These are phyloP conservation scores for Aspergillus vadensis DNA, from an alignment of 2,329 filamentous ascomycete species.

Conservation along the genomic window DNA sequence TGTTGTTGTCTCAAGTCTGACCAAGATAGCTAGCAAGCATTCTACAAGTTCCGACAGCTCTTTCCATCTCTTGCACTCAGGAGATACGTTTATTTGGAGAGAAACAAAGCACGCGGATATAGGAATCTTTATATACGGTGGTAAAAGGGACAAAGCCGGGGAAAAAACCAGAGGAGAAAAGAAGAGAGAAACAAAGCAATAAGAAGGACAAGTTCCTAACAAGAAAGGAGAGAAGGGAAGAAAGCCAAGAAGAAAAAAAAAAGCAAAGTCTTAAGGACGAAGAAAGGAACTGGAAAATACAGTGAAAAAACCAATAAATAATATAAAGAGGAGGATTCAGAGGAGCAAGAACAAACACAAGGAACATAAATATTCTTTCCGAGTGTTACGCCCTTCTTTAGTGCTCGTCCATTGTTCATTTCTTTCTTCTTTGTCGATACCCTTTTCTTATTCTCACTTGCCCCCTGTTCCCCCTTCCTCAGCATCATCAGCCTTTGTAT, in stretches of 20 bases:
- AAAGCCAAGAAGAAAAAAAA: constrained; percentile 6
- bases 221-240: constrained; percentile 18
- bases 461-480: constrained; percentile 15
- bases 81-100: constrained; percentile 24
- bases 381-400: constrained; percentile 6
- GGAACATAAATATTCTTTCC: constrained; percentile 12
- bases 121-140: constrained; percentile 21
- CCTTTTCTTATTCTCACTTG: constrained; percentile 10
- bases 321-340: too few relatives aligned
- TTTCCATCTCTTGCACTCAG: constrained; percentile 39
- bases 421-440: constrained; percentile 1
- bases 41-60: constrained; percentile 44
- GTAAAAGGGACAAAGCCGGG: constrained; percentile 20
- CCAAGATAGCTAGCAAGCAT: constrained; percentile 51
- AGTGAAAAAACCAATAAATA: constrained; percentile 14
- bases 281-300: constrained; percentile 19
- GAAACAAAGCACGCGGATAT: constrained; percentile 29
- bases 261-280: constrained; percentile 11
- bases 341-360: background rate
- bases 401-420: background rate
- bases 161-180: constrained; percentile 19
- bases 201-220: constrained; percentile 14
- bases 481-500: constrained; percentile 16
- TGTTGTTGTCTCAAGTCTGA: constrained; percentile 43
- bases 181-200: constrained; percentile 22